Base-by-base conservation (phyloP, 805 yeast species). In the Barnettozyma vustinii region DNA sequence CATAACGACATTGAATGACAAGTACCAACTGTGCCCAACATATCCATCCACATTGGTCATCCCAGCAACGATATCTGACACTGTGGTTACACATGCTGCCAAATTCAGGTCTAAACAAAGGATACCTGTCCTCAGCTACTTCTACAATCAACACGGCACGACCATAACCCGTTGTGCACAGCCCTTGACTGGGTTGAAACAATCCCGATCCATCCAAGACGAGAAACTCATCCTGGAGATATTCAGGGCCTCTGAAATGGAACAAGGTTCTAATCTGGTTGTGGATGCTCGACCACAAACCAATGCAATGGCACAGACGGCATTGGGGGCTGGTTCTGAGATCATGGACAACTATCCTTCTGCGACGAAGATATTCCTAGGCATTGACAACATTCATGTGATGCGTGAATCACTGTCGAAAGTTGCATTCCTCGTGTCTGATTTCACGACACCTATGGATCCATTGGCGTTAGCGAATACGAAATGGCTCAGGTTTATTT, bases 281-380 rank as follows among this genome's bases (percentile, higher is more conserved):
- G 92, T 89, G 5, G 99, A 94, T 68, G 86, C 96, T 20, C 73
- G 99, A 48, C 99, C 99, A 1, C 65, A 90, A 23, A 85, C 97
- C 0, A 94, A 94, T 65, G 98, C 98, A 8, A 79, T 90, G 79
- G 98, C 97, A 0, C 98, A 94, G 59, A 87, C 88, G 42, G 98
- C 98, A 0, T 68, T 94, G 15, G 99, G 99, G 12, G 99, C 97
- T n/a, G 99, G 99, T 1, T 85, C 97, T 0, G 99, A 94, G 62
- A 84, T 79, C 55, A 87, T 90, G 75, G 97, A 92, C 49, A 80
- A 89, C 61, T 92, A 94, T 67, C 76, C 81, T 45, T 75, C 74
- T 30, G 77, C 75, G 16, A 84, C 84, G 26, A 84, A 89, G 61
- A 74, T 87, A 18, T 94, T 87, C 59, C 73, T 94, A 52, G 96